Evolutionary conservation across 2,329 filamentous ascomycete species (phyloP).

Genomic region (Ophiocordyceps sinensis): DNA sequence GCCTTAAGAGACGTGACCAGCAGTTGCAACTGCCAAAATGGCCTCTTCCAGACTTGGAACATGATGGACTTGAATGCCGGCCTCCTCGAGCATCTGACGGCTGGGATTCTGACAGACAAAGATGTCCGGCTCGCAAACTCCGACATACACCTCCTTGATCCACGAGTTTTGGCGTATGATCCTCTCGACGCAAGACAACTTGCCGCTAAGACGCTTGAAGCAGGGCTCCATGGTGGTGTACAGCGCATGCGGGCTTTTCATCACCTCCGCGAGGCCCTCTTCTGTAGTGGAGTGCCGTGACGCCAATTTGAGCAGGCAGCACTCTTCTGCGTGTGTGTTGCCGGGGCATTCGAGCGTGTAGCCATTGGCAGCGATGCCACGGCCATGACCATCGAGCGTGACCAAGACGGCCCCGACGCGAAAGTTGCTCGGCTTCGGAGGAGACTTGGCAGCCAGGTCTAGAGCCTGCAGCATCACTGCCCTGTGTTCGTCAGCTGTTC

Average conservation of each 20-base stretch:
- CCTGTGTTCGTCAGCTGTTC: constrained; percentile 25
- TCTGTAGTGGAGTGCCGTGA: constrained; percentile 32
- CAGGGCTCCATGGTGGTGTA: constrained; percentile 94
- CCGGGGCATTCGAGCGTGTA: constrained; percentile 84
- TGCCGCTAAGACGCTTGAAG: constrained; percentile 57
- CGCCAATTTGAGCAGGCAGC: constrained; percentile 65
- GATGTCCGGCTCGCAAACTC: constrained; percentile 76
- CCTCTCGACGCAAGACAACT: constrained; percentile 63
- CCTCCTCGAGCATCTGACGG: constrained; percentile 50
- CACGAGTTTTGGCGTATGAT: constrained; percentile 49
- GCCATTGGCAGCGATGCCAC: constrained; percentile 58
- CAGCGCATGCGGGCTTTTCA: constrained; percentile 30
- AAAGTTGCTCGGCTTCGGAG: constrained; percentile 82
- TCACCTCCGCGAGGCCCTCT: constrained; percentile 32
- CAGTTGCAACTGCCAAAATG: constrained; percentile 69
- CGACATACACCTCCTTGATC: constrained; percentile 71
- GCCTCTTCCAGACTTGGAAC: constrained; percentile 64
- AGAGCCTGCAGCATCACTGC: constrained; percentile 56
- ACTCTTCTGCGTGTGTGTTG: constrained; percentile 95
- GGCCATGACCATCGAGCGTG: constrained; percentile 26
- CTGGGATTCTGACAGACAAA: constrained; percentile 79
- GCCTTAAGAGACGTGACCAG: constrained; percentile 55
- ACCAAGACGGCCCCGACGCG: constrained; percentile 87
- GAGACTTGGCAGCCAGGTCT: constrained; percentile 60
- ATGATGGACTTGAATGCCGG: constrained; percentile 60